These are phyloP conservation scores for Apodospora peruviana DNA, from an alignment of 495 filamentous ascomycete genomes.

Conservation along the genomic window DNA sequence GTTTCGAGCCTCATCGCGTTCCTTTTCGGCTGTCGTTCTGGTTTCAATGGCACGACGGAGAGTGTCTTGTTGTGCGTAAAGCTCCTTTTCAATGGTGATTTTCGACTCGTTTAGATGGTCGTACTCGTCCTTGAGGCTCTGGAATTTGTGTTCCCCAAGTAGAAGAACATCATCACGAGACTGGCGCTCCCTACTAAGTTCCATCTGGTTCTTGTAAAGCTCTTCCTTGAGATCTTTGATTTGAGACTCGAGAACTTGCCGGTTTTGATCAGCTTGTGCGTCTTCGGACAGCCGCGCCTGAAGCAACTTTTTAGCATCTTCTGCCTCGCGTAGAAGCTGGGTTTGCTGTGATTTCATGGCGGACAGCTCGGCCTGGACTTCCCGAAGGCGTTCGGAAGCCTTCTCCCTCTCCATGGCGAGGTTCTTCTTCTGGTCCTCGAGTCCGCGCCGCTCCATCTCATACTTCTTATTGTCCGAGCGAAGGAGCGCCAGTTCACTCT, in stretches of 20 bases:
- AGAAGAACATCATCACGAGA: conserved; percentile 94
- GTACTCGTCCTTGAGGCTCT: conserved; percentile 76
- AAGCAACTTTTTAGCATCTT: conserved; percentile 79
- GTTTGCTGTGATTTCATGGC: conserved; percentile 77
- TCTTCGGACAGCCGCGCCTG: conserved; percentile 88
- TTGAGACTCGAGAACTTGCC: conserved; percentile 81
- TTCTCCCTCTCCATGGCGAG: conserved; percentile 73
- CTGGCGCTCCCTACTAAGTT: conserved; percentile 86
- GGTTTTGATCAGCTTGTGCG: conserved; percentile 75
- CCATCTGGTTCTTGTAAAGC: conserved; percentile 77
- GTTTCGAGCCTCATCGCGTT: conserved; percentile 80
- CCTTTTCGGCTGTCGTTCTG: conserved; percentile 68
- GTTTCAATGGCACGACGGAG: conserved; percentile 83
- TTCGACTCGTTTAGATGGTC: conserved; percentile 88
- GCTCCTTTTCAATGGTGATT: conserved; percentile 96
- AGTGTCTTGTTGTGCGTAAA: conserved; percentile 95
- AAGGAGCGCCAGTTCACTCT: conserved; percentile 83
- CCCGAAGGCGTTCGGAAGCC: conserved; percentile 68
- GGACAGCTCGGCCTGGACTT: conserved; percentile 82
- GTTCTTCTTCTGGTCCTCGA: conserved; percentile 68
- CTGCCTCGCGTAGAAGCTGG: conserved; percentile 80
- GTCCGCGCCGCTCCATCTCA: conserved; percentile 66
- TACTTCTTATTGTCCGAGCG: conserved; percentile 75
- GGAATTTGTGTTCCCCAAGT: conserved; percentile 82
- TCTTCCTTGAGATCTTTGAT: conserved; percentile 81